Base-by-base conservation (phyloP, 2,329 filamentous ascomycete genomes). In the Penicillium paneum region DNA sequence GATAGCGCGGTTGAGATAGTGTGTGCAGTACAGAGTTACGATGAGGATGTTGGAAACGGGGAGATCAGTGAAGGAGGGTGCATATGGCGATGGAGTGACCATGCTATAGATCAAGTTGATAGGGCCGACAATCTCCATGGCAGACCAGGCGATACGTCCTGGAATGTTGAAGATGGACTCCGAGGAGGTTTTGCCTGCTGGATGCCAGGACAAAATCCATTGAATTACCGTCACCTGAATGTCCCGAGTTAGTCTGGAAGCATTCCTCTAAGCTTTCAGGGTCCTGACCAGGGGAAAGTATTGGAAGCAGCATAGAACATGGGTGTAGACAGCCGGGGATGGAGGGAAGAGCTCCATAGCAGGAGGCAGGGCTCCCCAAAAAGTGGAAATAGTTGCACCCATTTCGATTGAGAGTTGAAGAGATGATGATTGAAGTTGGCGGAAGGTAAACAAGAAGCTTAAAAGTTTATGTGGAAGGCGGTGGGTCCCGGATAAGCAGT, bases 1-100 rank as follows among this genome's bases (percentile, higher is more conserved):
- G 53, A 97, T 73, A 10, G 94, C 92, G 59, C 94, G 90, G 80
- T 99, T 95, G 68, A 85, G 63, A 79, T 99, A 99, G 77, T 99
- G 94, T 52, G 93, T 83, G 32, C 89, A 79, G 79, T 89, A 76
- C 0, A 78, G 65, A 3, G 65, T 56, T 0, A 63, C 69, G 26
- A 74, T 55, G 21, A 77, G 54, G 52, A 75, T 71, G 42, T 73
- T 74, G 36, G 67, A 63, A 2, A 61, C 39, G 2, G 74, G 72
- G 2, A 77, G 66, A 21, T 65, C 60, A 17, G 58, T 45, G 34
- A 64, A 50, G 12, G 50, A 49, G 7, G 68, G 52, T 64, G 83
- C 74, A 2, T 72, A 64, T 1, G 89, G 85, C 24, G 96, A 79
- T 15, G 82, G 84, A 62, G 76, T 80, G 81, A 54, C 53, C 29